These are phyloP conservation scores for Pisolithus albus DNA, from an alignment of 768 basidiomycete genomes.

Conservation along the genomic window DNA sequence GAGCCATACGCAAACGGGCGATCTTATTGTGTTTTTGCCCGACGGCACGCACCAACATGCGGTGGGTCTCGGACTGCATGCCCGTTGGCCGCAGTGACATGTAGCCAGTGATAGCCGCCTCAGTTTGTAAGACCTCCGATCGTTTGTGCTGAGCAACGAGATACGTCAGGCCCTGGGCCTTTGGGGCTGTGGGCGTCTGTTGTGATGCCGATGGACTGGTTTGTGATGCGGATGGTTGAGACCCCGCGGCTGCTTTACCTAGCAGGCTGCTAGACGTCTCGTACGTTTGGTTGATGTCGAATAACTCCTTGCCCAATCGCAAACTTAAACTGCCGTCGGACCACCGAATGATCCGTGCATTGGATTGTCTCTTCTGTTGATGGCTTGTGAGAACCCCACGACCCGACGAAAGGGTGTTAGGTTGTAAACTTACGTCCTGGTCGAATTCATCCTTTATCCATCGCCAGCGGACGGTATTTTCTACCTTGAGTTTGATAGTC, in stretches of 20 bases:
- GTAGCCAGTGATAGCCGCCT: slow-evolving; percentile 75
- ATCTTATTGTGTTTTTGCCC: slow-evolving; percentile 81
- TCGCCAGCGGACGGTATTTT: slow-evolving; percentile 93
- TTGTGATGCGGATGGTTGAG: slow-evolving; percentile 36
- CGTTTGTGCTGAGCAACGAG: slow-evolving; percentile 86
- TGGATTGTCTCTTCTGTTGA: slow-evolving; percentile 73
- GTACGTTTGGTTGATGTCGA: slow-evolving; percentile 77
- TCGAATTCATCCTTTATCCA: slow-evolving; percentile 79
- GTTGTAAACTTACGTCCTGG: slow-evolving; percentile 57
- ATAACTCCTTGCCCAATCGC: slow-evolving; percentile 88
- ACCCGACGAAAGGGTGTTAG: not conserved
- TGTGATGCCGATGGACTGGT: slow-evolving; percentile 35
- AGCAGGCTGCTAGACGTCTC: slow-evolving; percentile 68
- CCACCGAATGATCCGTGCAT: slow-evolving; percentile 89
- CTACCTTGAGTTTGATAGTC: slow-evolving; percentile 81
- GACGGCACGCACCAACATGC: slow-evolving; percentile 80
- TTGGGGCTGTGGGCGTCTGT: slow-evolving; percentile 28
- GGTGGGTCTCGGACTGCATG: slow-evolving; percentile 86
- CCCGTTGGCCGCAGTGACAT: slow-evolving; percentile 82
- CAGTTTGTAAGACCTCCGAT: slow-evolving; percentile 79
- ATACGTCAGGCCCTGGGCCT: slow-evolving; percentile 76
- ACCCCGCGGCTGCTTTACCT: slow-evolving; percentile 49
- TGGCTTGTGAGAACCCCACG: not conserved
- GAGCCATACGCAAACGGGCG: slow-evolving; percentile 70
- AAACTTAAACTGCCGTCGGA: slow-evolving; percentile 91